A percentile compares a stretch with the other conserved stretches of the same genome.
Evolutionary conservation across 352 stramenopile genomes (phyloP).

Genomic region (Pythium myriotylum): DNA sequence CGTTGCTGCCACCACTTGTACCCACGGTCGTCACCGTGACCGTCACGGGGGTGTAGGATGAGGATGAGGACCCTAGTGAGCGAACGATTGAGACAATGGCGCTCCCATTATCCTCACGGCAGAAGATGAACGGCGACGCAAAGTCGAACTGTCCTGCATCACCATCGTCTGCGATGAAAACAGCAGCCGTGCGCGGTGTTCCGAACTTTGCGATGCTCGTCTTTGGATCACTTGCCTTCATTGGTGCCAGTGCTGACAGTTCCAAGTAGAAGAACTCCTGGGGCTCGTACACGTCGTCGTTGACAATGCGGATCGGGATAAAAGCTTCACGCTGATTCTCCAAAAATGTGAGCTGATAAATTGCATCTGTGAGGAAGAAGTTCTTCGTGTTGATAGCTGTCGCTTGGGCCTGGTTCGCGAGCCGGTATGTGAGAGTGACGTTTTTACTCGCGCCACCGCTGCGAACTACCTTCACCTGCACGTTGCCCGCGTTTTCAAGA

Average conservation of each 20-base stretch:
- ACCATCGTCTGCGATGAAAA: slow-evolving; percentile 65
- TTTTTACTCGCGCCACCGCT: slow-evolving; percentile 40
- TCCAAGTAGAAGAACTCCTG: slow-evolving; percentile 73
- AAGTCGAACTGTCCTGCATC: slow-evolving; percentile 73
- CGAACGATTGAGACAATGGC: slow-evolving; percentile 58
- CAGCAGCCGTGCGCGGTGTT: slow-evolving; percentile 24
- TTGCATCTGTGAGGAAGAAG: slow-evolving; percentile 46
- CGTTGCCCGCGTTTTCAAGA: slow-evolving; percentile 40
- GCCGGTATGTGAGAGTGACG: slow-evolving; percentile 46
- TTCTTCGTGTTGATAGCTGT: slow-evolving; percentile 68
- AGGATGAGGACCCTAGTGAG: slow-evolving; percentile 52
- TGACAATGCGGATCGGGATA: slow-evolving; percentile 57
- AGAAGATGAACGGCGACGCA: slow-evolving; percentile 51
- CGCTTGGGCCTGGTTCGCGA: slow-evolving; percentile 44
- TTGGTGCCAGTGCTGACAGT: slow-evolving; percentile 37
- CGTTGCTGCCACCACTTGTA: slow-evolving; percentile 49
- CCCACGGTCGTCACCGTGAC: slow-evolving; percentile 52
- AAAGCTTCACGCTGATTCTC: slow-evolving; percentile 49
- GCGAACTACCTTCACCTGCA: slow-evolving; percentile 55
- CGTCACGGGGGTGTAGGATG: slow-evolving; percentile 59
- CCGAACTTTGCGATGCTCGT: slow-evolving; percentile 44
- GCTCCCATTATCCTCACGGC: slow-evolving; percentile 63
- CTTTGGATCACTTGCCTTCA: slow-evolving; percentile 35
- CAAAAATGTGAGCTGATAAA: slow-evolving; percentile 48
- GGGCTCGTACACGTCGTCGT: slow-evolving; percentile 59